These are phyloP conservation scores for Myxozyma udenii DNA, from an alignment of 805 yeast species.

Conservation along the genomic window DNA sequence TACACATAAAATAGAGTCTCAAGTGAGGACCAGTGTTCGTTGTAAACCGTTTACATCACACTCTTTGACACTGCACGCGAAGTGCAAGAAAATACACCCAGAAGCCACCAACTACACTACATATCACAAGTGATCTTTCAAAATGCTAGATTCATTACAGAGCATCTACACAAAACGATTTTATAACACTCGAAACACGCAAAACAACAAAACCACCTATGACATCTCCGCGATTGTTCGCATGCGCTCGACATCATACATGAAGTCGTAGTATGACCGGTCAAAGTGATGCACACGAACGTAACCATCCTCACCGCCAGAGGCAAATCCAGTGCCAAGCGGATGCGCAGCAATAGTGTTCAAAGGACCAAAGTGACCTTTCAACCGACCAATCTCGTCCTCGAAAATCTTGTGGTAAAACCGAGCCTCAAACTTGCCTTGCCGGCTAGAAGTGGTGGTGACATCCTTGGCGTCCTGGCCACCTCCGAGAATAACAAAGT, in stretches of 20 bases:
- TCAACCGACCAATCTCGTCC: constrained; percentile 94
- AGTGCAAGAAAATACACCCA: too few species aligned
- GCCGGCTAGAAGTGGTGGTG: constrained; percentile 89
- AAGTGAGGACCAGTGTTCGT: too few species aligned
- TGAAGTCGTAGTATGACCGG: constrained; percentile 84
- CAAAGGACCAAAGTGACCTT: constrained; percentile 98
- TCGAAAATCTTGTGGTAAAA: constrained; percentile 91
- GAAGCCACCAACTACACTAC: too few species aligned
- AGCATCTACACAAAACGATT: neutral
- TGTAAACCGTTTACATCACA: too few species aligned
- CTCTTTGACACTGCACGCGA: too few species aligned
- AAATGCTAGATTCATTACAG: too few species aligned
- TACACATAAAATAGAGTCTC: too few species aligned
- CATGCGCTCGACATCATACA: constrained; percentile 30
- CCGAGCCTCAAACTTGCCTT: constrained; percentile 96
- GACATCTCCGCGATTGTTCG: constrained; percentile 2
- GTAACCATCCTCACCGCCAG: constrained; percentile 98
- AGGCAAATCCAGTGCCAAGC: constrained; percentile 85
- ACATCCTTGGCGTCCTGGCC: constrained; percentile 99
- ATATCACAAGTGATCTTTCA: too few species aligned
- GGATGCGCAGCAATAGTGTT: constrained; percentile 94
- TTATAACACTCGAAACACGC: too few species aligned
- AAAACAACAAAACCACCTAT: neutral
- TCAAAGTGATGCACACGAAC: constrained; percentile 93
- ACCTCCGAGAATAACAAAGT: constrained; percentile 92